Evolutionary conservation across 345 rosid genomes (phyloP), one percentile per base, ranked within the genome.

Genomic region (Citrus glauca): DNA sequence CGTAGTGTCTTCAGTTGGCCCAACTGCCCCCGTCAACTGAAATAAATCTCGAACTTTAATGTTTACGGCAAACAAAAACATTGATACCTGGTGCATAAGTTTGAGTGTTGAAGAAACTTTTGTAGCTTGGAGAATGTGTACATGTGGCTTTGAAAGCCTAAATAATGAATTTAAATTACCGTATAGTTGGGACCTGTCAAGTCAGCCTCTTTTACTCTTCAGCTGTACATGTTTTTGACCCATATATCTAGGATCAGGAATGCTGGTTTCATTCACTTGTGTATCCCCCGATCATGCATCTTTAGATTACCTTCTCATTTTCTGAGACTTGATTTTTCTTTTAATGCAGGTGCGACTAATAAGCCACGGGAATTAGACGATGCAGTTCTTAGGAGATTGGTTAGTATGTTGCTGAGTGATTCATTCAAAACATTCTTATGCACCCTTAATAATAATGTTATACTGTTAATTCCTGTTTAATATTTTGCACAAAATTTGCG

Each of bases 321-420:
- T 48, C 45, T 73, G 20, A 65, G 79, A 32, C 61, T 69, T 56
- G 22, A 24, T 48, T 81, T 75, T 33, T 32, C 40, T 83, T 48
- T 64, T 57, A 56, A 50, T 86, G 85, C 85, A 95, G 99, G 99
- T 79, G 98, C 99, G 72, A 95, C 99, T 8, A 95, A 95, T 87
- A 95, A 95, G 84, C 99, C 99, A 28, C 99, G 93, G 73, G 99
- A 95, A 71, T 82, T 95, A 88, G 99, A 95, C 83, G 98, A 95
- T 84, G 99, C 98, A 40, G 98, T 95, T 60, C 93, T 93, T 40
- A 85, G 97, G 89, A 90, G 99, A 92, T 76, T 95, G 94, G 99
- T 93, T 53, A 81, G 91, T 83, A 75, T 81, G 42, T 70, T 60
- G 5, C 30, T 65, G 22, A 60, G 40, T 69, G 64, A 3, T 56